A percentile compares a stretch with the other conserved stretches of the same genome.
Conservation (phyloP, 768 basidiomycete genomes). For the Lentinula aciculospora region DNA sequence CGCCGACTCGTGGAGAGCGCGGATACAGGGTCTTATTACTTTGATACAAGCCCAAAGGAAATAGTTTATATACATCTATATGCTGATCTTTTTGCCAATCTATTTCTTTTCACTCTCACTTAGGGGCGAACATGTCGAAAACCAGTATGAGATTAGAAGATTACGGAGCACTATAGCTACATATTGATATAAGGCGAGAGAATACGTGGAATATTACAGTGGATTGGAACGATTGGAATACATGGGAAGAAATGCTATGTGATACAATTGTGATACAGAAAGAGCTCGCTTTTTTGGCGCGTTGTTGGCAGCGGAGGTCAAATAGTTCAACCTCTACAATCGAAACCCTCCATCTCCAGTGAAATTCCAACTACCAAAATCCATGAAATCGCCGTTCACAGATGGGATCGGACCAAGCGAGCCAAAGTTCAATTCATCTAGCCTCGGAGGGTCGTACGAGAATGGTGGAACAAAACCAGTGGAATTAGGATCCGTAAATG, state of each 20-base stretch:
- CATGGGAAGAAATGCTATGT: not conserved
- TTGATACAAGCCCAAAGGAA: conserved; percentile 32
- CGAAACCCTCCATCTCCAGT: not conserved
- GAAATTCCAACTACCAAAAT: not conserved
- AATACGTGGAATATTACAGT: not conserved
- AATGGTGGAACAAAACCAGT: not conserved
- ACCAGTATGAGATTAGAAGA: not conserved
- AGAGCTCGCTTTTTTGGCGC: too few relatives aligned
- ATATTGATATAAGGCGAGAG: not conserved
- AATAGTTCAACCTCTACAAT: not conserved
- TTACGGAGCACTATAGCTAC: not conserved
- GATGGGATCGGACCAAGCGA: not conserved
- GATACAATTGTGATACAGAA: not conserved
- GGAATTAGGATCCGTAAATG: not conserved
- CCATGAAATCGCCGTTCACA: not conserved
- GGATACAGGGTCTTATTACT: conserved; percentile 35
- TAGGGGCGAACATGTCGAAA: not conserved
- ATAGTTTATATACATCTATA: conserved; percentile 9
- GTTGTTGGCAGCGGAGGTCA: too few relatives aligned
- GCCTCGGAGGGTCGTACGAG: not conserved
- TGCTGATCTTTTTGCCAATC: not conserved
- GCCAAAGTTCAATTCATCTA: not conserved
- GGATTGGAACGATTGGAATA: too few relatives aligned
- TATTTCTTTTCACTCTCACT: not conserved
- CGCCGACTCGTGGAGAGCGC: conserved; percentile 44